Evolutionary conservation across 2,329 filamentous ascomycete species (phyloP).

Genomic region (Phialophora chinensis): DNA sequence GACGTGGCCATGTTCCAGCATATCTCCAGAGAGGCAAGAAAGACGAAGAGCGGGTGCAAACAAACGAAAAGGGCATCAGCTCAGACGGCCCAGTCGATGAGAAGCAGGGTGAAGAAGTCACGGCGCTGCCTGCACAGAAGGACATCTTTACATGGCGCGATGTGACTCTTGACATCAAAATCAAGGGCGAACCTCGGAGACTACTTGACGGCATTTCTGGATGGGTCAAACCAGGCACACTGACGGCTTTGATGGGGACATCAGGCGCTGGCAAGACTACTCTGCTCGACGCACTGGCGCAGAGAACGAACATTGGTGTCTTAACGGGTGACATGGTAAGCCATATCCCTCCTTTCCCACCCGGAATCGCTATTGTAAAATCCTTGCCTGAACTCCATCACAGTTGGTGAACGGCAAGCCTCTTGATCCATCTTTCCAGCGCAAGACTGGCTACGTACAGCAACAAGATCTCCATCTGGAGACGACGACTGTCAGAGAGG

Average conservation of each 20-base stretch:
- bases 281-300: conserved; percentile 62
- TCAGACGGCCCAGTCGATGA: conserved; percentile 54
- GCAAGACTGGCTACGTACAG: conserved; percentile 71
- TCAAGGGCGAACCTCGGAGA: conserved; percentile 63
- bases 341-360: background rate
- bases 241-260: conserved; percentile 67
- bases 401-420: conserved; percentile 64
- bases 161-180: conserved; percentile 61
- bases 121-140: conserved; percentile 45
- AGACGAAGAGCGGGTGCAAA: conserved; percentile 33
- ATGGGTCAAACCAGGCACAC: conserved; percentile 62
- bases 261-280: conserved; percentile 69
- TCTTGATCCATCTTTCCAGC: conserved; percentile 64
- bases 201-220: conserved; percentile 62
- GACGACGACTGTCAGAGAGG: conserved; percentile 69
- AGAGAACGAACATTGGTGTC: conserved; percentile 63
- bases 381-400: conserved; percentile 3
- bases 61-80: conserved; percentile 37
- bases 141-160: conserved; percentile 60
- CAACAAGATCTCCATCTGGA: conserved; percentile 71
- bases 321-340: conserved; percentile 66
- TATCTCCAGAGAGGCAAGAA: conserved; percentile 41
- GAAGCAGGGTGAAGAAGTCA: conserved; percentile 41
- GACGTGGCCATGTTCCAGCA: conserved; percentile 67
- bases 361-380: background rate